Base-by-base conservation (phyloP, 1,284 basidiomycete genomes). In the Anthracocystis panici-leucophaei region DNA sequence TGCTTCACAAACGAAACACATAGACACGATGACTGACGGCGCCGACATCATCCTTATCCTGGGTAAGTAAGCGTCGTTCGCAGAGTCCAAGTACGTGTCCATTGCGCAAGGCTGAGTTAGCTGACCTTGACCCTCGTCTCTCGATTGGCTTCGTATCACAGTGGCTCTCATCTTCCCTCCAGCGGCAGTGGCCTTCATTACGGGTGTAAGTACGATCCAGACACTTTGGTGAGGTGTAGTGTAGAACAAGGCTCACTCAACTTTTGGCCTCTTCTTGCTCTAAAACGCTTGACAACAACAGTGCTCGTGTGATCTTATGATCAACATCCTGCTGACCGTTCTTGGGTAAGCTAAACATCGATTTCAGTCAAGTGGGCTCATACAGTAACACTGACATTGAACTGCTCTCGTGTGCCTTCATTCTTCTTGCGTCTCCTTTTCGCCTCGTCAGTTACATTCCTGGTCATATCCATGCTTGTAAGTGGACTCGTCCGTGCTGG, bases 291-390 rank as follows among this genome's bases (percentile, higher is more conserved):
- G 9, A 35, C 38, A 10, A 25, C 16, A 1, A 48, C 52, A 75
- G 72, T 82, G 79, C 78, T 80, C 79, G 2, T 82, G 72, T 48
- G 92, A 93, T 85, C 87, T 93, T 42, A 88, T 93, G 73, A 93
- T 94, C 87, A 93, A 92, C 87, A 89, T 93, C 66, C 86, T 89
- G 61, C 86, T 93, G 78, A 93, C 92, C 0, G 85, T 91, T 89
- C 91, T 82, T 63, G 90, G 85, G 38, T 57, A 48, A 56, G 74
- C 69, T 4, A 18, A 49, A 10, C n/a, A 1, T 12, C 25, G 16
- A 16, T 12, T 16, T 7, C 10, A 3, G 11, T 35, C 23, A 18
- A 33, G 20, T 10, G 9, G 49, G 10, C 6, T 12, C n/a, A n/a
- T 35, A 8, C 2, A 3, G 16, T 18, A 18, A 51, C 8, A 18